Conservation (phyloP, 768 basidiomycete species). For the Hortiboletus flavorubellus region DNA sequence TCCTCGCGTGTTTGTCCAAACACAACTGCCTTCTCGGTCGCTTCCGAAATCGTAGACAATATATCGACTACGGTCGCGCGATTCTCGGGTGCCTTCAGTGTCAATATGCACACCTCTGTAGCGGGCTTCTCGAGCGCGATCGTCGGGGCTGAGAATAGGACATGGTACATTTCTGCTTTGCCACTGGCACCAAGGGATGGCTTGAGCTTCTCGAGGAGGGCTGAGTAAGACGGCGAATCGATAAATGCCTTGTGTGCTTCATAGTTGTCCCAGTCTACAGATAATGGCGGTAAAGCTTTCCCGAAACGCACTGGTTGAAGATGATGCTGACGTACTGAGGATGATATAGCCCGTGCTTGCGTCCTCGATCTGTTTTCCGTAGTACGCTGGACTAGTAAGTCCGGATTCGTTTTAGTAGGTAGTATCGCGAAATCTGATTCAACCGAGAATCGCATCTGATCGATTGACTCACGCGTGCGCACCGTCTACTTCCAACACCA, state of each 20-base stretch:
- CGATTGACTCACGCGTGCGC: conserved; percentile 11
- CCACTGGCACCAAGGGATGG: conserved; percentile 1
- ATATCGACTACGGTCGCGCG: conserved; percentile 13
- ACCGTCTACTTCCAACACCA: conserved; percentile 12
- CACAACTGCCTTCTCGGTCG: conserved; percentile 8
- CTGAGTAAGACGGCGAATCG: background rate
- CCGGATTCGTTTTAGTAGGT: background rate
- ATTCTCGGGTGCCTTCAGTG: conserved; percentile 23
- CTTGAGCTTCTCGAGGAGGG: conserved; percentile 1
- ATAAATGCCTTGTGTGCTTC: conserved; percentile 21
- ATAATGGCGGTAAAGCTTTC: background rate
- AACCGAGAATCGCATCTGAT: background rate
- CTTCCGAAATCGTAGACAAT: conserved; percentile 12
- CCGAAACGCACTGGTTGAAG: too few species aligned
- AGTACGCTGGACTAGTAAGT: conserved; percentile 13
- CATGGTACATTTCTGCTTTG: conserved; percentile 16
- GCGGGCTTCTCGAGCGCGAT: conserved; percentile 21
- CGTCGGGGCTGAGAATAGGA: conserved; percentile 16
- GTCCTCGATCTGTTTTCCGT: conserved; percentile 22
- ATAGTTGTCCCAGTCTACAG: conserved; percentile 26
- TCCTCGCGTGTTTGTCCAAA: conserved; percentile 23
- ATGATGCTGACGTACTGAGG: conserved; percentile 12
- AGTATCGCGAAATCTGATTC: too few species aligned
- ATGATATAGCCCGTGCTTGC: conserved; percentile 11
- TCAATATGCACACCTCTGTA: conserved; percentile 18